Conservation (phyloP, 805 yeast genomes). For the Saccharomycopsis vini region DNA sequence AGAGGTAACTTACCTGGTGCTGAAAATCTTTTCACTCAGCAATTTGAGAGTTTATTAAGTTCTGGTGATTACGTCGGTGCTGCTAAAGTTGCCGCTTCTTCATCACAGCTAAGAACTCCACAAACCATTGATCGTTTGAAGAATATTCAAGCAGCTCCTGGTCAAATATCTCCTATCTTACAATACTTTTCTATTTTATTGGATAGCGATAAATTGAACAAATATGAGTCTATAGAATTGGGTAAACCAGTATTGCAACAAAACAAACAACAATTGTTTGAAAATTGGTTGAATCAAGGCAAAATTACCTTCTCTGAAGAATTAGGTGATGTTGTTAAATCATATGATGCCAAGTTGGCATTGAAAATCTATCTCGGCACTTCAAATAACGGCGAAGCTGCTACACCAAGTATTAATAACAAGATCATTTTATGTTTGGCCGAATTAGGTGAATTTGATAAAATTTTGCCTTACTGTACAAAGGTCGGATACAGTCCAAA, state of each 20-base stretch:
- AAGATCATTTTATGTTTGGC: conserved; percentile 90
- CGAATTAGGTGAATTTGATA: conserved; percentile 93
- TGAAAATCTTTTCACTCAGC: conserved; percentile 82
- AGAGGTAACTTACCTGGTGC: conserved; percentile 98
- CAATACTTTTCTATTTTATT: conserved; percentile 86
- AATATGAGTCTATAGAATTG: conserved; percentile 87
- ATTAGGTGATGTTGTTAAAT: conserved; percentile 91
- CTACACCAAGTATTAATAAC: conserved; percentile 32
- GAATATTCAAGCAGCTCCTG: conserved; percentile 84
- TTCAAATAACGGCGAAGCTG: conserved; percentile 52
- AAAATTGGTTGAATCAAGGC: conserved; percentile 94
- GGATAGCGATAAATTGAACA: conserved; percentile 87
- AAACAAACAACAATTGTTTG: conserved; percentile 86
- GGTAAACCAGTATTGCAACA: conserved; percentile 94
- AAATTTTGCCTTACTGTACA: conserved; percentile 87
- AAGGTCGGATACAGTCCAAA: conserved; percentile 86
- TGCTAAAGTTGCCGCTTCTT: conserved; percentile 94
- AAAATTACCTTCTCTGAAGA: conserved; percentile 94
- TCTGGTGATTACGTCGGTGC: conserved; percentile 87
- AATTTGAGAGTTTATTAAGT: conserved; percentile 75
- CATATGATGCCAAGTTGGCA: conserved; percentile 77
- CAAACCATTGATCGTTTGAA: conserved; percentile 91
- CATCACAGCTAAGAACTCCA: conserved; percentile 86
- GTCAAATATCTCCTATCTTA: conserved; percentile 87
- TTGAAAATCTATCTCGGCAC: conserved; percentile 68